Evolutionary conservation across 768 basidiomycete genomes (phyloP), one percentile per base, ranked within the genome.

Genomic region (Pulveroboletus frians): DNA sequence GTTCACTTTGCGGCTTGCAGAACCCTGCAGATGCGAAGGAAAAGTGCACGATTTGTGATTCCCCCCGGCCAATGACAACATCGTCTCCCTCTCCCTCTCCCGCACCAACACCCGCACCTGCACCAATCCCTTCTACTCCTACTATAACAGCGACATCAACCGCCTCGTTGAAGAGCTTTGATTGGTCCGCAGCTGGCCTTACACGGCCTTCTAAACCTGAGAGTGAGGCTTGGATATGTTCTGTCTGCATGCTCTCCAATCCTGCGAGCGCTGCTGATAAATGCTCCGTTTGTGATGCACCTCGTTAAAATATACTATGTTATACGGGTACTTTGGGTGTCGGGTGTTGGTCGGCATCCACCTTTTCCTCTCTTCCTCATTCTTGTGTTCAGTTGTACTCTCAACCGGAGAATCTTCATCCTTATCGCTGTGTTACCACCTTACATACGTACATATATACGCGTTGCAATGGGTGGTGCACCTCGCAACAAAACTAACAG

Each of bases 201-300:
- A 55, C 57, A 45, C 57, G 58, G 20, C 59, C 68, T 17, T 46
- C 66, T 32, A 56, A 65, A 29, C 30, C 55, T 5, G 51, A 49
- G 20, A 46, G 36, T 17, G 63, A 59, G 23, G 53, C 51, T 49
- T 77, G 76, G 76, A 64, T 53, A n/a, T 78, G 76, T 54, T 56
- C 56, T 4, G 37, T 61, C 7, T 78, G 77, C 50, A 47, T 54
- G 59, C 42, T 83, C 44, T 53, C 60, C 37, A 87, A 82, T 61
- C 69, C 73, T 17, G 68, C 70, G 17, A 65, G 66, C 35, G 75
- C 68, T 17, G 57, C 56, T 20, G 69, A 66, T 4, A 76, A 81
- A 56, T 85, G 83, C 61, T 63, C 60, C 2, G 43, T 78, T 38
- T 84, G 81, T 52, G 79, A 81, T 10, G 45, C 69, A 13, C 69